Conservation (phyloP, 768 basidiomycete species). For the Rhodotorula graminis region DNA sequence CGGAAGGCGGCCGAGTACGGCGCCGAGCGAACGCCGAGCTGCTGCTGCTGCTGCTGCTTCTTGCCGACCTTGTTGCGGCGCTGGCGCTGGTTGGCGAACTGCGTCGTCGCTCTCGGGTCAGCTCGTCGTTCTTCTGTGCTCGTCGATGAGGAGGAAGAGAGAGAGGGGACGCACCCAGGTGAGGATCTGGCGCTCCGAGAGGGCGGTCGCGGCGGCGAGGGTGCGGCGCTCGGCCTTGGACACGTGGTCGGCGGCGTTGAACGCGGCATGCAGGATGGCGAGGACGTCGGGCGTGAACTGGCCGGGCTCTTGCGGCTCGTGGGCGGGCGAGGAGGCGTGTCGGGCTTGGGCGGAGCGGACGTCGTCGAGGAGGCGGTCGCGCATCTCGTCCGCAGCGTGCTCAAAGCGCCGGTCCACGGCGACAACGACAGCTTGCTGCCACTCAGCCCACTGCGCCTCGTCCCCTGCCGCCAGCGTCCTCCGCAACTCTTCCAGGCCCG, state of each 20-base stretch:
- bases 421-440: background rate
- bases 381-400: background rate
- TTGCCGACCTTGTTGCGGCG: conserved; percentile 2
- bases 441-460: background rate
- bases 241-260: background rate
- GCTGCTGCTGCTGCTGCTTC: no score
- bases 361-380: background rate
- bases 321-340: background rate
- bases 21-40: background rate
- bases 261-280: conserved; percentile 12
- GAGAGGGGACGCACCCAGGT: conserved; percentile 9
- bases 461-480: no score
- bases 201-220: conserved; percentile 5
- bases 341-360: conserved; percentile 17
- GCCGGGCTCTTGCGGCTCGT: background rate
- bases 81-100: conserved; percentile 32
- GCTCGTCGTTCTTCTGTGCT: background rate
- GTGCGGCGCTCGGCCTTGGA: conserved; percentile 11
- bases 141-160: background rate
- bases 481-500: no score
- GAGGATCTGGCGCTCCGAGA: conserved; percentile 22
- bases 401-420: background rate
- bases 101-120: background rate
- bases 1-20: conserved; percentile 9
- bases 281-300: conserved; percentile 20